phyloP scores from a whole-genome alignment of 2,329 filamentous ascomycete genomes.

The Fusarium buharicum region DNA sequence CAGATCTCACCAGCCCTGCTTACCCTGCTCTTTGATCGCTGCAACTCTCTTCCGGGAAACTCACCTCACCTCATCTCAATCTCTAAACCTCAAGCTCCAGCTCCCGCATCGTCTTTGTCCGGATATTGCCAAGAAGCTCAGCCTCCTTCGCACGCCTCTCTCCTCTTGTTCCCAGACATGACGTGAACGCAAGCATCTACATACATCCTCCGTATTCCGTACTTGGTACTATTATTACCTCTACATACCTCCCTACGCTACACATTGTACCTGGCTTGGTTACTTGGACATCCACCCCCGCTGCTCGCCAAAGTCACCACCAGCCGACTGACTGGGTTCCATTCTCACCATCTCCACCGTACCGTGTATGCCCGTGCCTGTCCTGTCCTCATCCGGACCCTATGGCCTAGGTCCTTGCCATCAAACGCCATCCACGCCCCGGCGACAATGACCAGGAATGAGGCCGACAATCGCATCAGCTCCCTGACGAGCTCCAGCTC shows the following conservation, averaged over 20 bases:
- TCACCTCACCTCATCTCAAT: background rate
- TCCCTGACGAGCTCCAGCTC: constrained; percentile 52
- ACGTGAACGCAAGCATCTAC: constrained; percentile 45
- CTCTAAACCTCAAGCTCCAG: background rate
- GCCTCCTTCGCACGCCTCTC: constrained; percentile 18
- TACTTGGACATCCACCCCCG: constrained; percentile 28
- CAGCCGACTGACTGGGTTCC: constrained; percentile 8
- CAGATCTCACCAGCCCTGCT: background rate
- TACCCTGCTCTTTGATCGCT: background rate
- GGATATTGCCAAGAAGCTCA: constrained; percentile 32
- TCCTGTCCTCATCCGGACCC: constrained; percentile 38
- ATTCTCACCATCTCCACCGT: constrained; percentile 19
- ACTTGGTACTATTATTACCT: constrained; percentile 8
- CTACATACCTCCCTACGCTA: background rate
- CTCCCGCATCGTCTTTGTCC: background rate
- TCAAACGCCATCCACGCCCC: constrained; percentile 47
- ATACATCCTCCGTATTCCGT: constrained; percentile 23
- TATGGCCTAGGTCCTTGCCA: constrained; percentile 49
- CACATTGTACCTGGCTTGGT: constrained; percentile 7
- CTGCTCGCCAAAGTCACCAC: constrained; percentile 27
- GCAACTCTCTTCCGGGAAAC: background rate
- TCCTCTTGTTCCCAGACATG: constrained; percentile 42
- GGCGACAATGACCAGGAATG: constrained; percentile 74
- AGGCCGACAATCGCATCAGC: constrained; percentile 69
- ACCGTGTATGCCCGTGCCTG: constrained; percentile 36